phyloP scores from a whole-genome alignment of 805 yeast genomes.

The Blastobotrys chiropterorum region DNA sequence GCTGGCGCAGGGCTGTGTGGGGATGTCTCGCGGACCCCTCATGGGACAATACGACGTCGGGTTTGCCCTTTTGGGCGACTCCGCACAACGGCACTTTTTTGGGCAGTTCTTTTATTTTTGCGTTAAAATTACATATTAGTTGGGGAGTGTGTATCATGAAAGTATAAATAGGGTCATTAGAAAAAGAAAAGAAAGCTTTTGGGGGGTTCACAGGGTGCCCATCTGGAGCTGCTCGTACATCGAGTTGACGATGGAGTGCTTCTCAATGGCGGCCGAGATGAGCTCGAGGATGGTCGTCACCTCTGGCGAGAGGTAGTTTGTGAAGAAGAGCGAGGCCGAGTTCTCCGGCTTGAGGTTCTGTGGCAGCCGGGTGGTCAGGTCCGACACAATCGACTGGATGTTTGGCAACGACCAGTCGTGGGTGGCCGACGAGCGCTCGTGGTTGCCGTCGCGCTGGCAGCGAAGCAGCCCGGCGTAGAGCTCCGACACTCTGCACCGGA shows the following conservation, averaged over 20 bases:
- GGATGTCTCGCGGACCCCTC: too few species aligned
- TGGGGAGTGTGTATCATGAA: neutral
- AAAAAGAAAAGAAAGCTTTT: neutral
- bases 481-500: conserved; percentile 14
- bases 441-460: conserved; percentile 21
- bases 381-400: conserved; percentile 28
- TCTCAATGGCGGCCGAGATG: conserved; percentile 23
- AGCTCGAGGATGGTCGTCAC: conserved; percentile 19
- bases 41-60: neutral
- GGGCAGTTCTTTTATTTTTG: neutral
- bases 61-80: neutral
- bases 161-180: neutral
- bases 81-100: neutral
- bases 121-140: neutral
- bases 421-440: conserved; percentile 28
- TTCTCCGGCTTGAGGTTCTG: conserved; percentile 6
- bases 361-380: conserved; percentile 25
- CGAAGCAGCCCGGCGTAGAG: conserved; percentile 27
- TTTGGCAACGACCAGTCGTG: conserved; percentile 31
- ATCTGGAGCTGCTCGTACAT: conserved; percentile 29
- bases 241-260: conserved; percentile 23
- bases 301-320: conserved; percentile 15
- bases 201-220: conserved; percentile 24
- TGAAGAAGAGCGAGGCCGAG: neutral
- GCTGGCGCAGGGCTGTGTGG: too few species aligned